A percentile compares a stretch with the other conserved stretches of the same genome.
Evolutionary conservation across 345 rosid genomes (phyloP).

Genomic region (Sisymbrium irio): DNA sequence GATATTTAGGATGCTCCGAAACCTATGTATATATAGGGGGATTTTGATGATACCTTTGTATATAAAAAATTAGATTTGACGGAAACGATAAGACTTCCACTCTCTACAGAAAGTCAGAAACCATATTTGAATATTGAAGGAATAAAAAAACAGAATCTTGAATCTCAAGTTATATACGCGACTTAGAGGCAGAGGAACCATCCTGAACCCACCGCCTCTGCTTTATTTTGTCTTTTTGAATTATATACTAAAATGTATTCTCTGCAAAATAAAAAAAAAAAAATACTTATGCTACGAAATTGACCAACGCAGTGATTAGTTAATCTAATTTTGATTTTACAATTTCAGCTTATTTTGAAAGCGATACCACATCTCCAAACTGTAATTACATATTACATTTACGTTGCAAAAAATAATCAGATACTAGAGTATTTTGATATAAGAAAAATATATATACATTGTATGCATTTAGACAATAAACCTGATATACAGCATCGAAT

Average conservation of each 20-base stretch:
- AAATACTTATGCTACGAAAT: neutral
- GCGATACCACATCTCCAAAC: neutral
- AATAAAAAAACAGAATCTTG: constrained; percentile 23
- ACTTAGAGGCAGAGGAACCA: neutral
- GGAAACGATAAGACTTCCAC: constrained; percentile 11
- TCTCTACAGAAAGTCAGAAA: constrained; percentile 22
- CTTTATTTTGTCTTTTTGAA: neutral
- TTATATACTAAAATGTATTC: neutral
- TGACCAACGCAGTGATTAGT: neutral
- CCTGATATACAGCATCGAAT: neutral
- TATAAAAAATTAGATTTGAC: neutral
- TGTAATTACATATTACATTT: neutral
- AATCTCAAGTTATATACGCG: constrained; percentile 19
- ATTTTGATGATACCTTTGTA: neutral
- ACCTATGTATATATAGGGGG: constrained; percentile 20
- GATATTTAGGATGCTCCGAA: neutral
- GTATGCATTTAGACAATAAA: neutral
- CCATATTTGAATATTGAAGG: constrained; percentile 34
- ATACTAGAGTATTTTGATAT: neutral
- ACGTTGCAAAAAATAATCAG: neutral
- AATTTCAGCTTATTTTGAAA: neutral
- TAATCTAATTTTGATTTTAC: neutral
- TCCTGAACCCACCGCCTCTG: constrained; percentile 3
- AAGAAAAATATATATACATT: neutral
- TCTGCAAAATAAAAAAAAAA: neutral